Evolutionary conservation across 2,329 filamentous ascomycete genomes (phyloP).

Genomic region (Beauveria medogensis): DNA sequence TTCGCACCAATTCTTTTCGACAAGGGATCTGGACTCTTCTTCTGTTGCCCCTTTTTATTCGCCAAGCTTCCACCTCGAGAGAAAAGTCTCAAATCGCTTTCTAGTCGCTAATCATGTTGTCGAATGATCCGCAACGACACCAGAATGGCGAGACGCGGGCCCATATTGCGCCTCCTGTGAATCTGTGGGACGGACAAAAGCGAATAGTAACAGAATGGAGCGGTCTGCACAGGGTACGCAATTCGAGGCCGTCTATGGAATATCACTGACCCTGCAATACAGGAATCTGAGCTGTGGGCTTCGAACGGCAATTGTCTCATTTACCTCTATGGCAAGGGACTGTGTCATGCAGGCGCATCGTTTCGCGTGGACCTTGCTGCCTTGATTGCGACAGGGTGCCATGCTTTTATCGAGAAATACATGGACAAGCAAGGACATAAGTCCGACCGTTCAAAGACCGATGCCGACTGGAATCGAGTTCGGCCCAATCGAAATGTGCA

Average conservation of each 20-base stretch:
- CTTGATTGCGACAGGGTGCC: constrained; percentile 50
- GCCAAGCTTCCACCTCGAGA: neutral
- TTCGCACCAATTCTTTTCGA: neutral
- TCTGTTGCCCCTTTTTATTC: neutral
- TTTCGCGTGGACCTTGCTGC: constrained; percentile 56
- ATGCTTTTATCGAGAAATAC: constrained; percentile 49
- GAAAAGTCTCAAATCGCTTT: neutral
- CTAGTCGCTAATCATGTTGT: neutral
- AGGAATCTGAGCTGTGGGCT: constrained; percentile 69
- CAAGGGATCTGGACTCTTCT: neutral
- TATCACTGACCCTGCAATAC: neutral
- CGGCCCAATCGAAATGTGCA: constrained; percentile 37
- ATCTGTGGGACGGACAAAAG: constrained; percentile 8
- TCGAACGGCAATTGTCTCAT: constrained; percentile 61
- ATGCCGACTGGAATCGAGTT: constrained; percentile 24
- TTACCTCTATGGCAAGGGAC: constrained; percentile 58
- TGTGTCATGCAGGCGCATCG: constrained; percentile 57
- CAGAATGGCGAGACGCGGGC: neutral
- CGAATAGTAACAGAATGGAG: neutral
- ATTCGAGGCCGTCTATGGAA: neutral
- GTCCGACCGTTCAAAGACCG: constrained; percentile 15
- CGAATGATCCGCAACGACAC: neutral
- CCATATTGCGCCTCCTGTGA: neutral
- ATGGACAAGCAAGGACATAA: constrained; percentile 26
- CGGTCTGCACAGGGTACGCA: constrained; percentile 7